phyloP scores from a whole-genome alignment of 768 basidiomycete genomes.

The Ephemerocybe angulata region DNA sequence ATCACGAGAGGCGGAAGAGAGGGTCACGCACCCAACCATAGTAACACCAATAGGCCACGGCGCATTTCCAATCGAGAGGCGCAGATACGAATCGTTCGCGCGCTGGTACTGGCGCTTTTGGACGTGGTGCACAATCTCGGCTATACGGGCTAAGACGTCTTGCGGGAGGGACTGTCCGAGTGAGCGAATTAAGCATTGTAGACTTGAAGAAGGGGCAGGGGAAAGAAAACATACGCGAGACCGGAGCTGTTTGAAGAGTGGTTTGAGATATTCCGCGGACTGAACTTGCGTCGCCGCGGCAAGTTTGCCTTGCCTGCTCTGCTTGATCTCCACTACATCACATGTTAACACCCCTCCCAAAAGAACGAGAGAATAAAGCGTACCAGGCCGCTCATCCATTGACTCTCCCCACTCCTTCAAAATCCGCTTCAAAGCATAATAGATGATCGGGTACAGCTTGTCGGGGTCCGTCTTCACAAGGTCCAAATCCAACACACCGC shows the following conservation, averaged over 20 bases:
- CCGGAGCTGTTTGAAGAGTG: constrained; percentile 86
- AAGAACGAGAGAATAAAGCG: constrained; percentile 15
- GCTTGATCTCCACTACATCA: constrained; percentile 72
- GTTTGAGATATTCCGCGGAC: constrained; percentile 95
- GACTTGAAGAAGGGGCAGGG: too few species aligned
- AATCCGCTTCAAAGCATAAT: constrained; percentile 88
- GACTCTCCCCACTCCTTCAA: constrained; percentile 96
- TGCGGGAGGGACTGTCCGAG: constrained; percentile 62
- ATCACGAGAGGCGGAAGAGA: not conserved
- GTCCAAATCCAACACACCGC: constrained; percentile 69
- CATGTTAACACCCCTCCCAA: constrained; percentile 5
- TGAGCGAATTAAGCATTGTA: too few species aligned
- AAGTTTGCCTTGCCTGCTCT: constrained; percentile 85
- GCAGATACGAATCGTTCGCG: constrained; percentile 96
- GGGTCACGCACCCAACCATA: constrained; percentile 83
- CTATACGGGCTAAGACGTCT: constrained; percentile 81
- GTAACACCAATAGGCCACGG: constrained; percentile 99
- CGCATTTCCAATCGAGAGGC: constrained; percentile 95
- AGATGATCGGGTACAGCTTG: constrained; percentile 95
- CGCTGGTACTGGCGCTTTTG: constrained; percentile 92
- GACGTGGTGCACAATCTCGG: constrained; percentile 96
- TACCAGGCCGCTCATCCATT: constrained; percentile 91
- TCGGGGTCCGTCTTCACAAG: constrained; percentile 89
- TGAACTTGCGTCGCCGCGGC: constrained; percentile 95
- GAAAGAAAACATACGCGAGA: constrained; percentile 62